Evolutionary conservation across 495 filamentous ascomycete genomes (phyloP).

Genomic region (Penicillium coffeae): DNA sequence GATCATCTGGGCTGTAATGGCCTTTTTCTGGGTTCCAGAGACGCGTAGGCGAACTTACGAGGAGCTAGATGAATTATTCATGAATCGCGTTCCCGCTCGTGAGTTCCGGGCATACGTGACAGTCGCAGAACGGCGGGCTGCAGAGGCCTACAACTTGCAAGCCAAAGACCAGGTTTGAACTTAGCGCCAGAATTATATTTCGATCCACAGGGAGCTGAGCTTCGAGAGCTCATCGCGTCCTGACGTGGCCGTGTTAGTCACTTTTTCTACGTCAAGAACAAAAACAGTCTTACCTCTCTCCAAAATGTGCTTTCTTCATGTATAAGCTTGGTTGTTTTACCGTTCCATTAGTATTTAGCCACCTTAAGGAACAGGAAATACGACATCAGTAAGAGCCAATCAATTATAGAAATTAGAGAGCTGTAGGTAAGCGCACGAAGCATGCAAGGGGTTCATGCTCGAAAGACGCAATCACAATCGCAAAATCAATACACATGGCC

Average conservation of each 20-base stretch:
- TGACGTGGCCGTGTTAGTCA: no score
- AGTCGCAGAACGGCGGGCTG: neutral
- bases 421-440: neutral
- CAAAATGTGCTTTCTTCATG: no score
- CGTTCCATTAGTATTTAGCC: no score
- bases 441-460: neutral
- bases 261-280: neutral
- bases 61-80: constrained; percentile 61
- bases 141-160: constrained; percentile 5
- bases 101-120: constrained; percentile 2
- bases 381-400: neutral
- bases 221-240: no score
- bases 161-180: no score
- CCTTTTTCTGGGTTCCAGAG: constrained; percentile 61
- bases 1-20: constrained; percentile 55
- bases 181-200: no score
- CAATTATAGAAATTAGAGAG: neutral
- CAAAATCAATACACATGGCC: neutral
- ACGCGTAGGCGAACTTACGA: constrained; percentile 58
- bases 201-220: no score
- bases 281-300: no score
- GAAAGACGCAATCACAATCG: neutral
- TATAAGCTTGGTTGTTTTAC: no score
- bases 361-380: no score
- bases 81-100: constrained; percentile 46